phyloP scores from a whole-genome alignment of 306 rosid genomes.

The Benincasa hispida region DNA sequence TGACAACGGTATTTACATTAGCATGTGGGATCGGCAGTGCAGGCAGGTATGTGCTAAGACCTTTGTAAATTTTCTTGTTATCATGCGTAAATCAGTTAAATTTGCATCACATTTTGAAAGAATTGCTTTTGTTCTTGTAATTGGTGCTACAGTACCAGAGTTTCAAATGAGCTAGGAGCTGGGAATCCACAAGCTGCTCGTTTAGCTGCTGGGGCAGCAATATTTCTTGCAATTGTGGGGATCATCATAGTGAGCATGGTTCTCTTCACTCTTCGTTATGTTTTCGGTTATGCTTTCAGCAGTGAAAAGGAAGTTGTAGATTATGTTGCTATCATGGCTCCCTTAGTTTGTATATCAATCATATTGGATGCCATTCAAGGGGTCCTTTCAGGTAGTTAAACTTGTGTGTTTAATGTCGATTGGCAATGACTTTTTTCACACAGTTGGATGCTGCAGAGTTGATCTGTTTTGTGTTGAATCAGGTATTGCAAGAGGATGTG shows the following conservation, averaged over 20 bases:
- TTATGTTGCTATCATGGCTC: slow-evolving; percentile 58
- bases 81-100: not conserved
- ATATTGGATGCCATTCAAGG: slow-evolving; percentile 54
- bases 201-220: slow-evolving; percentile 27
- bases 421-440: not conserved
- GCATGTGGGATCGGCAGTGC: slow-evolving; percentile 65
- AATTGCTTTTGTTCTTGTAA: not conserved
- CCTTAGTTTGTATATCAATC: slow-evolving; percentile 42
- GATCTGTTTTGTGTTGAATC: not conserved
- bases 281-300: slow-evolving; percentile 54
- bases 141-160: slow-evolving; percentile 36
- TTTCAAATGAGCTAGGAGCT: slow-evolving; percentile 71
- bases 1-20: slow-evolving; percentile 34
- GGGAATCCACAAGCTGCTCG: slow-evolving; percentile 46
- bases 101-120: not conserved
- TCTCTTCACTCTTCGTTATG: slow-evolving; percentile 31
- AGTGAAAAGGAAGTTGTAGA: slow-evolving; percentile 54
- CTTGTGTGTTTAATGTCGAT: not conserved
- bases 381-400: slow-evolving; percentile 42
- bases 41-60: slow-evolving; percentile 29
- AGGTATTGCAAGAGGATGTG: slow-evolving; percentile 72
- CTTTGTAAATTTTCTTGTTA: not conserved
- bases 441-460: not conserved
- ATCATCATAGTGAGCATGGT: slow-evolving; percentile 21
- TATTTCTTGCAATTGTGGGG: slow-evolving; percentile 29